Conservation (phyloP, 306 rosid genomes). For the Fragaria nilgerrensis region DNA sequence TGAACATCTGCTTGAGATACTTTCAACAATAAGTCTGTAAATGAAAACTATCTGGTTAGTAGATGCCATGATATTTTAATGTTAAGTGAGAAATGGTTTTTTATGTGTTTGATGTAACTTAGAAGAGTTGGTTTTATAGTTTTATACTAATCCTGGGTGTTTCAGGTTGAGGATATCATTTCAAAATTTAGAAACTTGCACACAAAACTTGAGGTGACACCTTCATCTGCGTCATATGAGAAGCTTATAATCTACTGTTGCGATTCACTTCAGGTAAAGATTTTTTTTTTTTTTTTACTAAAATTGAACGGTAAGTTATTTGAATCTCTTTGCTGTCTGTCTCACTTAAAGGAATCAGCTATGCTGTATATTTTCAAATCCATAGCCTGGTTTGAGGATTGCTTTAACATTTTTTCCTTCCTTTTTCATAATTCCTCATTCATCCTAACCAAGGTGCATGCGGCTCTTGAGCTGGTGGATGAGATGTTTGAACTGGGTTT, state of each 20-base stretch:
- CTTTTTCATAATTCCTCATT: background rate
- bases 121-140: background rate
- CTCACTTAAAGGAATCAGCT: conserved; percentile 1
- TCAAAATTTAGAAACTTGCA: conserved; percentile 62
- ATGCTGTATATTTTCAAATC: background rate
- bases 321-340: conserved; percentile 2
- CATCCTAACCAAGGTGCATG: conserved; percentile 52
- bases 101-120: background rate
- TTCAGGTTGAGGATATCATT: conserved; percentile 77
- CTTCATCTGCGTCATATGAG: conserved; percentile 59
- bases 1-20: background rate
- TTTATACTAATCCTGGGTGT: conserved; percentile 25
- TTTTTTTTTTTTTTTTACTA: conserved; percentile 12
- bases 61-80: background rate
- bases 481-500: conserved; percentile 64
- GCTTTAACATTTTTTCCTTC: conserved; percentile 3
- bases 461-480: conserved; percentile 64
- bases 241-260: conserved; percentile 67
- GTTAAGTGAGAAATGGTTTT: background rate
- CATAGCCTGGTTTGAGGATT: background rate
- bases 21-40: background rate
- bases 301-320: conserved; percentile 6
- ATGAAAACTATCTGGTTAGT: background rate
- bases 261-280: conserved; percentile 57
- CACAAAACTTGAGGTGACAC: conserved; percentile 46